Evolutionary conservation across 148 eudicot species (phyloP).

Genomic region (Fagopyrum tataricum): DNA sequence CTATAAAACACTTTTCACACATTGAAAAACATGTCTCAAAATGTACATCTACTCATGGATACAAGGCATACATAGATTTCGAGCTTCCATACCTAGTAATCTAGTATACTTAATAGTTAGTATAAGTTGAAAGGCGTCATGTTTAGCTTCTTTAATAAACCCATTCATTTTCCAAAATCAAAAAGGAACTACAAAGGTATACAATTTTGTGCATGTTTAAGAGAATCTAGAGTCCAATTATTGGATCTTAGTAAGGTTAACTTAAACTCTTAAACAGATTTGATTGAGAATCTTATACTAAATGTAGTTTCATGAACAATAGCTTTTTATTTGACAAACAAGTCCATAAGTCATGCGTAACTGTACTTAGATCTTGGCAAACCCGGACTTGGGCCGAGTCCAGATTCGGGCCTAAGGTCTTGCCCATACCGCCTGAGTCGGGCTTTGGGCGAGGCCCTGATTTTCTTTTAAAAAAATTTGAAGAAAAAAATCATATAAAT

Average conservation of each 20-base stretch:
- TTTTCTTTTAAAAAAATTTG: no score
- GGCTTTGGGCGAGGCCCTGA: no score
- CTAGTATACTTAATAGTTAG: not conserved
- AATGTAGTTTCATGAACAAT: not conserved
- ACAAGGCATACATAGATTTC: not conserved
- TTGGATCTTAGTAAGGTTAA: not conserved
- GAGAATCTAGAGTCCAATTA: not conserved
- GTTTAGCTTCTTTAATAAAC: not conserved
- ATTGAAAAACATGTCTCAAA: not conserved
- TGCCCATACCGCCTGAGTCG: no score
- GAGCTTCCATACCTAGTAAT: not conserved
- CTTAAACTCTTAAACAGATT: not conserved
- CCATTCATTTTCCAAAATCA: not conserved
- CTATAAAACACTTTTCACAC: conserved; percentile 4
- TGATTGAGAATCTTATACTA: not conserved
- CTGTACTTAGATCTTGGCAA: no score
- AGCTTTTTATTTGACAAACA: not conserved
- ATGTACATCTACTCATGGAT: not conserved
- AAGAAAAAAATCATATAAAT: no score
- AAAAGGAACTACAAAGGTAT: not conserved
- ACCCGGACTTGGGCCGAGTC: no score
- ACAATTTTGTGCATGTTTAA: not conserved
- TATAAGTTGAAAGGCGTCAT: not conserved
- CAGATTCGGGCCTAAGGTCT: no score
- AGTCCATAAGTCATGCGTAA: no score